Conservation (phyloP, 768 basidiomycete genomes). For the Thelephora aurantiotincta region DNA sequence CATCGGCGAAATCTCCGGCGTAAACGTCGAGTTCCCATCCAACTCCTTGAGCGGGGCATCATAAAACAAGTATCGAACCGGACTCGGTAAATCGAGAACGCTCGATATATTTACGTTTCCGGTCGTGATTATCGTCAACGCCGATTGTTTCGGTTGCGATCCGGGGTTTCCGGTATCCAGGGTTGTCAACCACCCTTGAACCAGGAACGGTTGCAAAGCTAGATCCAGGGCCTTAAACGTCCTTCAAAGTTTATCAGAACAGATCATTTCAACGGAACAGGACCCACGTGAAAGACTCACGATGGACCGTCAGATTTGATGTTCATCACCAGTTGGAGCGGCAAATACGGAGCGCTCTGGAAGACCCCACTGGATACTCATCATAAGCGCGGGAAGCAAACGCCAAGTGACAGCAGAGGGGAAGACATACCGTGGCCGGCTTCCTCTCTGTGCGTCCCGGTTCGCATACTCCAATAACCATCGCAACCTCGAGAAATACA, state of each 20-base stretch:
- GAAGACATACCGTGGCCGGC: background rate
- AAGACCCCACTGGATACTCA: slow-evolving; percentile 1
- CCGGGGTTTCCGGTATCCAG: background rate
- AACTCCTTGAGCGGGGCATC: slow-evolving; percentile 3
- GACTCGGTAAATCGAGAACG: background rate
- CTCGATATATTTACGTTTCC: background rate
- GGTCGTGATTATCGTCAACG: background rate
- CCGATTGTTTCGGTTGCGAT: background rate
- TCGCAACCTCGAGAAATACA: background rate
- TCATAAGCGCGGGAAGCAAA: background rate
- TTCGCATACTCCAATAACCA: background rate
- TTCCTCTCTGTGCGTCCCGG: background rate
- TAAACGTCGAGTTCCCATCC: slow-evolving; percentile 1
- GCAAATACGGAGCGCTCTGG: background rate
- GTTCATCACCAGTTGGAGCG: slow-evolving; percentile 3
- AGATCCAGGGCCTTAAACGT: background rate
- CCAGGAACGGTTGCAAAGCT: background rate
- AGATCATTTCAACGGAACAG: too few relatives aligned
- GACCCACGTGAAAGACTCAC: background rate
- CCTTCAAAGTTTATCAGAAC: background rate
- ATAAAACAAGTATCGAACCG: background rate
- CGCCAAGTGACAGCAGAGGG: background rate
- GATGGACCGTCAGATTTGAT: slow-evolving; percentile 3
- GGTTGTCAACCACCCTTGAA: background rate
- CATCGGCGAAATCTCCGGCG: slow-evolving; percentile 10